These are phyloP conservation scores for Spinacia oleracea DNA, from an alignment of 179 eudicot genomes.

Conservation along the genomic window DNA sequence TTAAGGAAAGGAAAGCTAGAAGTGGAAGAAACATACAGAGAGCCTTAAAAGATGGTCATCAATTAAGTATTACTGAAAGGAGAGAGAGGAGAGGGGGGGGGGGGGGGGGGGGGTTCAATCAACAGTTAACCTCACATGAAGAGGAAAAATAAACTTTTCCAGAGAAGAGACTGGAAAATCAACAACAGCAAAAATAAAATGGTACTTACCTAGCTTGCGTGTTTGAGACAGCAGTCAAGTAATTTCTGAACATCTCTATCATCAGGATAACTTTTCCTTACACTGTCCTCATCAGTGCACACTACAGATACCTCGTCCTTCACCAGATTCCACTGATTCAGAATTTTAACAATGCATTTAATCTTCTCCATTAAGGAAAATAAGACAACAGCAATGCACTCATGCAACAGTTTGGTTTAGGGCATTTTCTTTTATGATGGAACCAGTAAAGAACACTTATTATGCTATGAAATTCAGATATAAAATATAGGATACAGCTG, in stretches of 20 bases:
- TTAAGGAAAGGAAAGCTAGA: background rate
- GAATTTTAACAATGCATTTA: conserved; percentile 48
- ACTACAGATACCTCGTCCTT: conserved; percentile 32
- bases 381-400: conserved; percentile 17
- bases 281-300: conserved; percentile 17
- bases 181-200: conserved; percentile 1
- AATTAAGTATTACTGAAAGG: background rate
- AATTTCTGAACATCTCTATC: conserved; percentile 56
- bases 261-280: conserved; percentile 31
- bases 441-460: background rate
- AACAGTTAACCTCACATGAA: background rate
- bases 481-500: conserved; percentile 70
- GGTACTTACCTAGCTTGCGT: conserved; percentile 31
- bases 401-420: background rate
- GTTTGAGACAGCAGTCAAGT: conserved; percentile 55
- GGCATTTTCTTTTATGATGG: background rate
- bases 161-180: background rate
- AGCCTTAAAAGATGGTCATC: background rate
- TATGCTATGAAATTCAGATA: background rate
- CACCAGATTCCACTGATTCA: conserved; percentile 51
- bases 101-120: background rate
- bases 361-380: conserved; percentile 59
- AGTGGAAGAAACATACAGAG: background rate
- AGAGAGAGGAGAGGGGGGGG: no score
- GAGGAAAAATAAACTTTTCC: background rate